phyloP scores from a whole-genome alignment of 306 rosid species.

The Rosa persica region DNA sequence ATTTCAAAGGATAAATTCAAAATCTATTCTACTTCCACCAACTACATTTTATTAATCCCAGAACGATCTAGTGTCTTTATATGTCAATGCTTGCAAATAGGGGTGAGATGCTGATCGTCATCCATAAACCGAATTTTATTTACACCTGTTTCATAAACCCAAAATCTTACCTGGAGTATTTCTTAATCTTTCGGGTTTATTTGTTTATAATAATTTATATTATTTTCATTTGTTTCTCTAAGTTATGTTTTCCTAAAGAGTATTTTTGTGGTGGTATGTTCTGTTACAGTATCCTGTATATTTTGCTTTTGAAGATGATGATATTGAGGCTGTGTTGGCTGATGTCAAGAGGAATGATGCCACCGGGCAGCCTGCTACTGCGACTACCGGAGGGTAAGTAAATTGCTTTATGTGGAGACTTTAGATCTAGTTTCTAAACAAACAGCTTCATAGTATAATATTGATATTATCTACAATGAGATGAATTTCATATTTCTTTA shows the following conservation, averaged over 20 bases:
- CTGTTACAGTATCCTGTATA: constrained; percentile 90
- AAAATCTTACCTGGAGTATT: background rate
- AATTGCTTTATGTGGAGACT: constrained; percentile 16
- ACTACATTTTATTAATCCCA: background rate
- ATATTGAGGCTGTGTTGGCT: constrained; percentile 65
- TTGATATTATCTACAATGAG: background rate
- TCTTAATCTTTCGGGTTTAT: background rate
- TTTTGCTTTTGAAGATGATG: constrained; percentile 87
- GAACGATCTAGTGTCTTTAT: background rate
- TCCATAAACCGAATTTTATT: background rate
- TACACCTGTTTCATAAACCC: background rate
- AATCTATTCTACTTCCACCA: background rate
- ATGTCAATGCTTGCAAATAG: background rate
- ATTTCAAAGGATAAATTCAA: background rate
- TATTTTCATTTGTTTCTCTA: background rate
- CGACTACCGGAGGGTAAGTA: constrained; percentile 97
- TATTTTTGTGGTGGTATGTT: constrained; percentile 30
- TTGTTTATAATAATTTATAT: background rate
- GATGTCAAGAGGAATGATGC: constrained; percentile 89
- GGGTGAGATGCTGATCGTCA: background rate
- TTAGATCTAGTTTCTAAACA: constrained; percentile 2
- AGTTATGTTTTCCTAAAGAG: background rate
- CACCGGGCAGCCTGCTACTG: constrained; percentile 97
- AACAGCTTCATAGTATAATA: background rate
- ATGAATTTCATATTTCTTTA: background rate